Evolutionary conservation across 2,329 filamentous ascomycete species (phyloP).

Genomic region (Xylariaceae sp.): DNA sequence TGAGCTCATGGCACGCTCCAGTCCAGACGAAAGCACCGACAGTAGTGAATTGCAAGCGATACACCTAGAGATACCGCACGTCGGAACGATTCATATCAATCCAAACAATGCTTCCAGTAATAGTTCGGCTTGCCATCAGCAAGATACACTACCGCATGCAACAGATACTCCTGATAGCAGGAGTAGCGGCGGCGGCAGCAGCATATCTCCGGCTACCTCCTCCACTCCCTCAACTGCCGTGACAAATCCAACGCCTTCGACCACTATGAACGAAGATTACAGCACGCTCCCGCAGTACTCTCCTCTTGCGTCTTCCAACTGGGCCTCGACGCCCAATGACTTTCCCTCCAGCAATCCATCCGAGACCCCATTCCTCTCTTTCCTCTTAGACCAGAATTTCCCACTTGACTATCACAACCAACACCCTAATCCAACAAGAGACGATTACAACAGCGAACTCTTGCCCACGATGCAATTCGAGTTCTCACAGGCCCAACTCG

Average conservation of each 20-base stretch:
- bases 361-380: no score
- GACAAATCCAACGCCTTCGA: not conserved
- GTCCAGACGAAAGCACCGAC: conserved; percentile 13
- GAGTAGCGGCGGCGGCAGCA: not conserved
- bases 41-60: conserved; percentile 25
- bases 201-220: not conserved
- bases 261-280: not conserved
- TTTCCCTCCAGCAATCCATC: not conserved
- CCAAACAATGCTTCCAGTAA: conserved; percentile 3
- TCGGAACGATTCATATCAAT: conserved; percentile 44
- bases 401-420: not conserved
- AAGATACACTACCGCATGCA: conserved; percentile 13
- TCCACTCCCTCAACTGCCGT: not conserved
- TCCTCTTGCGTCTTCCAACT: conserved; percentile 4
- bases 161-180: conserved; percentile 3
- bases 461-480: conserved; percentile 25
- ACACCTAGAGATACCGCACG: conserved; percentile 41
- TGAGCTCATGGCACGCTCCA: conserved; percentile 12
- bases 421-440: no score
- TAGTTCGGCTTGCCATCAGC: not conserved
- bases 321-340: not conserved
- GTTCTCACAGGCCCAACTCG: conserved; percentile 20
- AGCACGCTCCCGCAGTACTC: not conserved
- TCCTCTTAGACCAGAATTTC: conserved; percentile 8
- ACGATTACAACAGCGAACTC: conserved; percentile 5